These are phyloP conservation scores for Tuber magnatum DNA, from an alignment of 495 filamentous ascomycete genomes.

Conservation along the genomic window DNA sequence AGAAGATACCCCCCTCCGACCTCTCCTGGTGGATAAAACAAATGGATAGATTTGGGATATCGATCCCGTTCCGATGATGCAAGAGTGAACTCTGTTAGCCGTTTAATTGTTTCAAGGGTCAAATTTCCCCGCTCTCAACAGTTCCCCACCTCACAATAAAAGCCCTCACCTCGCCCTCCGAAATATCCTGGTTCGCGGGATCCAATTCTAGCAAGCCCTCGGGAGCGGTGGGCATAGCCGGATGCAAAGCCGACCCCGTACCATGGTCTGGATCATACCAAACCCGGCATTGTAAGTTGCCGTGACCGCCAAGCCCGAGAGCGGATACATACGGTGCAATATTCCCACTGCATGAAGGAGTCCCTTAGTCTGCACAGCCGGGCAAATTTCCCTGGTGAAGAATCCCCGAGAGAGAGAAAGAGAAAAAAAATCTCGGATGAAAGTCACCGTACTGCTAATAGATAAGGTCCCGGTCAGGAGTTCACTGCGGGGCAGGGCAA, in stretches of 20 bases:
- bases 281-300: not conserved
- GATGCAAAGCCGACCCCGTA: not conserved
- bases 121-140: not conserved
- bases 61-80: not conserved
- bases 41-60: not conserved
- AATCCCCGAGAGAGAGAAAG: not conserved
- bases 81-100: not conserved
- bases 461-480: not conserved
- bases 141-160: not conserved
- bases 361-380: not conserved
- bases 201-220: not conserved
- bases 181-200: not conserved
- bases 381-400: not conserved
- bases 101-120: not conserved
- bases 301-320: not conserved
- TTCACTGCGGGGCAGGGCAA: not conserved
- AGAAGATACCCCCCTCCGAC: not conserved
- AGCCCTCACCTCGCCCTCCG: not conserved
- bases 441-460: not conserved
- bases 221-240: not conserved
- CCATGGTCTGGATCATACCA: not conserved
- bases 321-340: not conserved
- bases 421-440: not conserved
- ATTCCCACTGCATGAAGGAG: not conserved
- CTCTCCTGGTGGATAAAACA: not conserved